A percentile compares a stretch with the other conserved stretches of the same genome.
Evolutionary conservation across 2,329 filamentous ascomycete species (phyloP).

Genomic region (Ilyonectria robusta): DNA sequence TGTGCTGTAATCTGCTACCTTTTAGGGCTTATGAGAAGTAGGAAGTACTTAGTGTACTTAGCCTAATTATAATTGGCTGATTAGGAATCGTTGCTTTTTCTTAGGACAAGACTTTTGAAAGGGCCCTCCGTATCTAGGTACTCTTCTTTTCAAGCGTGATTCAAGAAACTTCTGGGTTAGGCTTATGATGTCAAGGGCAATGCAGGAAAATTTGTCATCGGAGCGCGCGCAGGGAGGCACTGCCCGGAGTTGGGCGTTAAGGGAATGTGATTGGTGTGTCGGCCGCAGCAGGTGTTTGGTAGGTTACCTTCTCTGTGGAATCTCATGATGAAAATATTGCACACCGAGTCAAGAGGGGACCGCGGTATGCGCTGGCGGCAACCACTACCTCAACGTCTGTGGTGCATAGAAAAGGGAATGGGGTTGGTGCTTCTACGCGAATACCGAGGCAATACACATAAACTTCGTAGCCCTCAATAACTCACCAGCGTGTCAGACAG

Average conservation of each 20-base stretch:
- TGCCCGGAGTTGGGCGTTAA: background rate
- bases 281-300: background rate
- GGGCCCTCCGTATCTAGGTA: background rate
- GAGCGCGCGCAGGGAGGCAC: background rate
- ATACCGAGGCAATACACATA: too few relatives aligned
- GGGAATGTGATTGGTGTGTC: background rate
- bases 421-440: too few relatives aligned
- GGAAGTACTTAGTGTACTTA: too few relatives aligned
- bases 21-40: too few relatives aligned
- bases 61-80: too few relatives aligned
- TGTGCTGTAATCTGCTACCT: too few relatives aligned
- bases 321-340: background rate
- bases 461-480: background rate
- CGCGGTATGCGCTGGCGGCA: background rate
- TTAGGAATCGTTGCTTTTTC: too few relatives aligned
- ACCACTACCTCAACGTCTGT: background rate
- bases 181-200: constrained; percentile 13
- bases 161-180: background rate
- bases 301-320: background rate
- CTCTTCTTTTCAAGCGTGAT: constrained; percentile 4
- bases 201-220: background rate
- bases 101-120: too few relatives aligned
- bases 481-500: background rate
- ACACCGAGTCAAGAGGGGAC: background rate
- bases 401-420: too few relatives aligned